phyloP scores from a whole-genome alignment of 2,329 filamentous ascomycete species.

The Botrytis tulipae region DNA sequence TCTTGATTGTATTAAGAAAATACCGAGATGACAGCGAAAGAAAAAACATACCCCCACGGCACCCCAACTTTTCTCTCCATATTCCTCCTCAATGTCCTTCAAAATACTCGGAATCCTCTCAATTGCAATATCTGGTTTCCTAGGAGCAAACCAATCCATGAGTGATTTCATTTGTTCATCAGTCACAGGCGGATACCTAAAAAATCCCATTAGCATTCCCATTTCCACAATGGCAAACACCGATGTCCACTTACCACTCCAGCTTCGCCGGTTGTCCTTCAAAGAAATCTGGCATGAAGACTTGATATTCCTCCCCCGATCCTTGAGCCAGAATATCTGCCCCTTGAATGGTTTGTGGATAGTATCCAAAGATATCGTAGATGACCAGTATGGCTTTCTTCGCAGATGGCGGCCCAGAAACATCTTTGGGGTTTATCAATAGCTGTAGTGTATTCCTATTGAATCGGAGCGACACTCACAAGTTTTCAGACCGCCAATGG shows the following conservation, averaged over 20 bases:
- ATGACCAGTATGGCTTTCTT: conserved; percentile 60
- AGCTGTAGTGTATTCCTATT: neutral
- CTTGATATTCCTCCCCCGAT: conserved; percentile 57
- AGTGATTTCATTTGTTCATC: conserved; percentile 22
- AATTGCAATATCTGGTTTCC: conserved; percentile 40
- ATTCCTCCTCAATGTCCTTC: conserved; percentile 47
- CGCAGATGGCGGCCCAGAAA: conserved; percentile 46
- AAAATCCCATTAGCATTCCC: neutral
- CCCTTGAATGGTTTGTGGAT: conserved; percentile 66
- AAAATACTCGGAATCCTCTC: conserved; percentile 51
- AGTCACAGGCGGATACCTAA: conserved; percentile 25
- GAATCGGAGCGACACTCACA: conserved; percentile 38
- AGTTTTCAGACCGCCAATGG: conserved; percentile 54
- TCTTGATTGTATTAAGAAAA: neutral
- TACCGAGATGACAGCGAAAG: neutral
- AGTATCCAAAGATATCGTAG: conserved; percentile 67
- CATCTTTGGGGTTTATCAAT: conserved; percentile 35
- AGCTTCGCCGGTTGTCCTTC: conserved; percentile 53
- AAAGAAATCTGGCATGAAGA: conserved; percentile 93
- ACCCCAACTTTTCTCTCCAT: conserved; percentile 50
- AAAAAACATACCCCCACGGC: conserved; percentile 22
- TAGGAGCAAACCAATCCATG: conserved; percentile 22
- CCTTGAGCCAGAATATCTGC: conserved; percentile 61
- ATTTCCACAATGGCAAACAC: neutral
- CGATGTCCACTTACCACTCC: conserved; percentile 45